phyloP scores from a whole-genome alignment of 2,329 filamentous ascomycete genomes.

The Paracoccidioides brasiliensis region DNA sequence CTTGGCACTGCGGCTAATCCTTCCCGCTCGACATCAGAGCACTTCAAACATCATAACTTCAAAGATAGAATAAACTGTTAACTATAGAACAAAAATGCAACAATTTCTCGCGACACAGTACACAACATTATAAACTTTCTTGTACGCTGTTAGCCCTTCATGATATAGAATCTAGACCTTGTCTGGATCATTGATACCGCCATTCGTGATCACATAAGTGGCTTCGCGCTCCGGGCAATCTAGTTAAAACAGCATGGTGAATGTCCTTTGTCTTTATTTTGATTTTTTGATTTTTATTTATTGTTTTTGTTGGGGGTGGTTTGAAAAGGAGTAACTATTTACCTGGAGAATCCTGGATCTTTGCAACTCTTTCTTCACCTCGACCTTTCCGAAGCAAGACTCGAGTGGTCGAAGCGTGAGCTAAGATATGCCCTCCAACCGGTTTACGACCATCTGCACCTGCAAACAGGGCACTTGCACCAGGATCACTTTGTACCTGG shows the following conservation, averaged over 20 bases:
- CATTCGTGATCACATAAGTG: slow-evolving; percentile 57
- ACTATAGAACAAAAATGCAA: not conserved
- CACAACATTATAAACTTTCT: not conserved
- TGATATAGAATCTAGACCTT: slow-evolving; percentile 34
- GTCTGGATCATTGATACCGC: slow-evolving; percentile 55
- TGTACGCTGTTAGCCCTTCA: not conserved
- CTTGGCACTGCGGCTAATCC: slow-evolving; percentile 10
- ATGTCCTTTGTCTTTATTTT: not conserved
- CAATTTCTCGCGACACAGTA: not conserved
- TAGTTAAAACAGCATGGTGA: slow-evolving; percentile 16
- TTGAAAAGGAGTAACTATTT: slow-evolving; percentile 1
- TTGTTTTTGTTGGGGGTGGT: not conserved
- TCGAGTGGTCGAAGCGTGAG: slow-evolving; percentile 54
- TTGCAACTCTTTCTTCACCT: slow-evolving; percentile 57
- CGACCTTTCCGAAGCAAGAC: slow-evolving; percentile 55
- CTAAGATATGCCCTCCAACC: slow-evolving; percentile 54
- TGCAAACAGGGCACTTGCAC: slow-evolving; percentile 54
- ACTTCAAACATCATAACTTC: not conserved
- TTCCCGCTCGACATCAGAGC: not conserved
- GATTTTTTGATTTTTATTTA: not conserved
- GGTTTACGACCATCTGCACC: slow-evolving; percentile 56
- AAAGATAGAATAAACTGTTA: not conserved
- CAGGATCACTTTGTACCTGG: slow-evolving; percentile 58
- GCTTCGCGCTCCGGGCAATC: slow-evolving; percentile 57
- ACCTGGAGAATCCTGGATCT: slow-evolving; percentile 56